A percentile compares a stretch with the other conserved stretches of the same genome.
Evolutionary conservation across 2,329 filamentous ascomycete genomes (phyloP).

Genomic region (Neoscytalidium dimidiatum): DNA sequence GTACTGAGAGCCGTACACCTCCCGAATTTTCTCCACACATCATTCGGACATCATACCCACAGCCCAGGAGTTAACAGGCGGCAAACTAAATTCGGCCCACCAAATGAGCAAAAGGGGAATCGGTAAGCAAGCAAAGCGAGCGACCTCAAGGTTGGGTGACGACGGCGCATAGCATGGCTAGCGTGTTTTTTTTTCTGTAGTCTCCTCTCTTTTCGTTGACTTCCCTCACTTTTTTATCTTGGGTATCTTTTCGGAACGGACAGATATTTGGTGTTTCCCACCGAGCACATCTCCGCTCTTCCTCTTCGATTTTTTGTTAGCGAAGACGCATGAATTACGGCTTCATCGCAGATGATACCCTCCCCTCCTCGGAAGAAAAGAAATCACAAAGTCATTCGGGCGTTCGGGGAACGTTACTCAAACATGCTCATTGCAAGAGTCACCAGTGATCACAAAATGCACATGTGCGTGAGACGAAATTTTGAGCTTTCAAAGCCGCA

Average conservation of each 20-base stretch:
- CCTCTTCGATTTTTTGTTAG: not conserved
- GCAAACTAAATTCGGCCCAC: not conserved
- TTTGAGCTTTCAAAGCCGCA: not conserved
- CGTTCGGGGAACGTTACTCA: not conserved
- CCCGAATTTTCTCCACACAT: too few species aligned
- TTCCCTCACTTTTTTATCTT: not conserved
- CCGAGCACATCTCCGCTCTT: not conserved
- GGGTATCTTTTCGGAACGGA: not conserved
- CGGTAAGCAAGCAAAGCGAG: not conserved
- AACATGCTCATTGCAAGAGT: not conserved
- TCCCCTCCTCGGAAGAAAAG: not conserved
- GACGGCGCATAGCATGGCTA: constrained; percentile 1
- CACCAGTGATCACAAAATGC: not conserved
- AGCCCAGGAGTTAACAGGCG: not conserved
- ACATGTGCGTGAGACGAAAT: too few species aligned
- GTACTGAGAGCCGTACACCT: constrained; percentile 26
- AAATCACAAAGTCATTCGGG: not conserved
- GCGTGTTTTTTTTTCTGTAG: not conserved
- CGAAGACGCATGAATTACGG: not conserved
- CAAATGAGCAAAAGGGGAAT: not conserved
- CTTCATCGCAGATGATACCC: constrained; percentile 1
- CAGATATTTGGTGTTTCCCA: not conserved
- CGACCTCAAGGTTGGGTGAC: not conserved
- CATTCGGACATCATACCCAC: not conserved
- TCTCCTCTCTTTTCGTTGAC: not conserved